Base-by-base conservation (phyloP, 2,329 filamentous ascomycete genomes). In the Moelleriella libera region DNA sequence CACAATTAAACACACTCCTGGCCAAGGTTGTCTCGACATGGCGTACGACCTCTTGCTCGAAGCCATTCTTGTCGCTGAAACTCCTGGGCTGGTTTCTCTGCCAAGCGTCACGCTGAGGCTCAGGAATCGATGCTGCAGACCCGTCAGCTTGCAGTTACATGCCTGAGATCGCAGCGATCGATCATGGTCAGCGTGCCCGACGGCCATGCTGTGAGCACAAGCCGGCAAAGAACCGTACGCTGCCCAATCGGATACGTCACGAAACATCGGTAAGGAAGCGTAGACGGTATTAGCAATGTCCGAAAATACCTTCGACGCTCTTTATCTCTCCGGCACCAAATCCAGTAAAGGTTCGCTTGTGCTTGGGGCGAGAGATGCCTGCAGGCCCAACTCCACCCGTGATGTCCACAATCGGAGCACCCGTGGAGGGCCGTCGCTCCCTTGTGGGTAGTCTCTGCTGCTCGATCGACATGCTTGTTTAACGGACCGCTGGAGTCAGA, bases 21-120 rank as follows among this genome's bases (percentile, higher is more conserved):
- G 92, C 92, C 51, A 98, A 76, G 3, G 89, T 95, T 3, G 92
- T 97, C 69, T 98, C 92, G 60, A 98, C 86, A 71, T 98, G 92
- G 54, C 83, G 83, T 53, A 98, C 88, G 49, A 94, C 76, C 61
- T 95, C 89, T 63, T 72, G 80, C 72, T 92, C 73, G 60, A 97
- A 96, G 49, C 88, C 84, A 14, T 94, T 88, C 63, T 87, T 81
- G 56, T 75, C 80, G 52, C 72, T 75, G 68, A 96, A 96, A 50
- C 78, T 80, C 55, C 76, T 69, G 47, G 78, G 78, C 53, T 76
- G 68, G 60, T 75, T 71, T 56, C 72, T 75, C 54, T 76, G 80
- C 84, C 75, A 94, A 62, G 87, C 85, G 58, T 79, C 86, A 53
- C 89, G 82, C 71, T 94, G 83, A 34, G 83, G 80, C 65, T 96